These are phyloP conservation scores for Teunomyces tritomae DNA, from an alignment of 805 yeast species.

Conservation along the genomic window DNA sequence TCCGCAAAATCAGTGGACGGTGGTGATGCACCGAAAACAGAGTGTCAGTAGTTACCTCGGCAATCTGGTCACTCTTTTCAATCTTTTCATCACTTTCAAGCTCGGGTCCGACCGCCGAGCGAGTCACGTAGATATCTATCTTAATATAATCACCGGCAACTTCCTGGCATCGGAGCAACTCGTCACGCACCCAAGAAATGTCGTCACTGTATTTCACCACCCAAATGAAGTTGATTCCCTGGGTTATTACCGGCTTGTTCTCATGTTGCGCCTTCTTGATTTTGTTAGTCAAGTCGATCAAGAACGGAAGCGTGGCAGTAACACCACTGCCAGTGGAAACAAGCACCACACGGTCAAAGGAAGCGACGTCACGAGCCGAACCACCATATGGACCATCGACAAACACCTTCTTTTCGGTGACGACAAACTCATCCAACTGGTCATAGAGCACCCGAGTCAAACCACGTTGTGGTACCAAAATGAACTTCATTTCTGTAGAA, in stretches of 20 bases:
- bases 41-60: neutral
- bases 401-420: slow-evolving; percentile 29
- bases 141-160: slow-evolving; percentile 26
- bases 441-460: slow-evolving; percentile 38
- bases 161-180: slow-evolving; percentile 25
- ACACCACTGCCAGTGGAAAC: slow-evolving; percentile 53
- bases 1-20: slow-evolving; percentile 18
- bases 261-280: slow-evolving; percentile 6
- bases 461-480: slow-evolving; percentile 47
- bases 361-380: slow-evolving; percentile 39
- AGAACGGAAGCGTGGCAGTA: slow-evolving; percentile 47
- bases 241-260: slow-evolving; percentile 15
- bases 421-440: slow-evolving; percentile 26
- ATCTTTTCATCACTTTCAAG: neutral
- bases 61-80: neutral
- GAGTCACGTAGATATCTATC: slow-evolving; percentile 25
- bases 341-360: slow-evolving; percentile 44
- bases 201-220: slow-evolving; percentile 31
- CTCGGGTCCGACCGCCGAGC: neutral
- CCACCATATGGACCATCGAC: slow-evolving; percentile 64
- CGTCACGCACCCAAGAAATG: slow-evolving; percentile 40
- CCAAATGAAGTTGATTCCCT: slow-evolving; percentile 44
- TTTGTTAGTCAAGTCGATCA: slow-evolving; percentile 22
- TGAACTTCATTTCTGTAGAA: slow-evolving; percentile 35
- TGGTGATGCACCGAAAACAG: slow-evolving; percentile 14